These are phyloP conservation scores for Digitaria exilis DNA, from an alignment of 202 grass and related monocot species.

Conservation along the genomic window DNA sequence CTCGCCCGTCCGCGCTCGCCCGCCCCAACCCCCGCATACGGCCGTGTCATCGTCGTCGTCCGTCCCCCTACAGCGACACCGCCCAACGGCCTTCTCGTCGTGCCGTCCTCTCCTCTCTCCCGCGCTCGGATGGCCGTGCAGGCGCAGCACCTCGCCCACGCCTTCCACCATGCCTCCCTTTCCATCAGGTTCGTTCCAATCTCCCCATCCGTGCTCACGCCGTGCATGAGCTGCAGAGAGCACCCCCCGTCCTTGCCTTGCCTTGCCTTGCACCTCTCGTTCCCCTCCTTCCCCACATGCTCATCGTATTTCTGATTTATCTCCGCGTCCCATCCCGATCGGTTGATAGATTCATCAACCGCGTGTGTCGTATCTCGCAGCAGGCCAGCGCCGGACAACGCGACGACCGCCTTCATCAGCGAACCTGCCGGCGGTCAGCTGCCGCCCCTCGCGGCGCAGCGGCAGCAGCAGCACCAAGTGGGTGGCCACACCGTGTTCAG, in stretches of 20 bases:
- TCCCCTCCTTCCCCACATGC: neutral
- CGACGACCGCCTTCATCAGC: constrained; percentile 6
- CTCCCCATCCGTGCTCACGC: constrained; percentile 21
- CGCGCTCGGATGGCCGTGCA: constrained; percentile 71
- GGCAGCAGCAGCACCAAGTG: neutral
- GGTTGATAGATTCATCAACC: neutral
- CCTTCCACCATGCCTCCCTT: constrained; percentile 49
- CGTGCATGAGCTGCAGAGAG: neutral
- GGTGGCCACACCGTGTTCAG: constrained; percentile 43
- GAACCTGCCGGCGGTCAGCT: neutral
- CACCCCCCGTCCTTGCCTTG: neutral
- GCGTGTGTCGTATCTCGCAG: constrained; percentile 8
- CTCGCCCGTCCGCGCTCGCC: neutral
- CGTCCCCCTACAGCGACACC: constrained; percentile 7
- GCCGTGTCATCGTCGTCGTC: neutral
- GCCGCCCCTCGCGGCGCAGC: constrained; percentile 5
- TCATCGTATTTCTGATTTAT: constrained; percentile 22
- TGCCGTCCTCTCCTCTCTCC: neutral
- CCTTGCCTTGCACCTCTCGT: neutral
- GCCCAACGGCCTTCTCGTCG: neutral
- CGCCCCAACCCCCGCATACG: neutral
- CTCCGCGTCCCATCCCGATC: neutral
- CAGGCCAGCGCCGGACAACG: constrained; percentile 19
- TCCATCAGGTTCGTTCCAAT: constrained; percentile 31
- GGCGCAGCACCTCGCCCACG: constrained; percentile 50